A percentile compares a stretch with the other conserved stretches of the same genome.
phyloP scores from a whole-genome alignment of 106 monocot species.

The Dioscorea zingiberensis region DNA sequence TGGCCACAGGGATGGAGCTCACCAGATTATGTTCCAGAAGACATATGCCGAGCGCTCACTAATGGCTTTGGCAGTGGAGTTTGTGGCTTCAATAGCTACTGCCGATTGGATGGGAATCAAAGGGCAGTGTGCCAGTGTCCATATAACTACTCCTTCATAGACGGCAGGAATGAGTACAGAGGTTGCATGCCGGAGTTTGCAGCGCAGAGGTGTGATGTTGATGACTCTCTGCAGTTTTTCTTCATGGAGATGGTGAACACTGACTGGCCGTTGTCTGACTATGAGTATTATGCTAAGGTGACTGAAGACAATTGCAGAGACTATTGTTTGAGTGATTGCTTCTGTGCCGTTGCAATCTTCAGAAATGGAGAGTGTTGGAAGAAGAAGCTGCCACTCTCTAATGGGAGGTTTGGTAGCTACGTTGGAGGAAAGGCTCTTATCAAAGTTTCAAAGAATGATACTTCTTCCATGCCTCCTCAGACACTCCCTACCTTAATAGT shows the following conservation, averaged over 20 bases:
- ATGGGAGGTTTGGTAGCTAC: not conserved
- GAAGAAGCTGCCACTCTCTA: conserved; percentile 16
- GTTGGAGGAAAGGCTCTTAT: not conserved
- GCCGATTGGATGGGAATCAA: not conserved
- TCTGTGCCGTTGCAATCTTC: conserved; percentile 15
- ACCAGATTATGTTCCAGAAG: not conserved
- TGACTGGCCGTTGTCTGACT: conserved; percentile 4
- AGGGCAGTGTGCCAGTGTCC: conserved; percentile 15
- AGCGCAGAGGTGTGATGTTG: conserved; percentile 10
- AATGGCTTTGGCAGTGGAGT: conserved; percentile 6
- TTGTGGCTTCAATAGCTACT: conserved; percentile 31
- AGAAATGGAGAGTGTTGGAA: conserved; percentile 7
- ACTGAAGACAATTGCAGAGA: not conserved
- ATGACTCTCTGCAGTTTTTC: not conserved
- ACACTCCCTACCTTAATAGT: not conserved
- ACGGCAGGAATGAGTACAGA: conserved; percentile 9
- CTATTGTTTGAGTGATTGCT: conserved; percentile 7
- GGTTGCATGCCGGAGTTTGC: conserved; percentile 25
- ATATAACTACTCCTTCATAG: conserved; percentile 14
- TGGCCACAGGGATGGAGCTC: not conserved
- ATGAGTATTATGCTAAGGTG: not conserved
- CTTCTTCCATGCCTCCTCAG: not conserved
- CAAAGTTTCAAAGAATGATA: not conserved
- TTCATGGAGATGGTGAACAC: not conserved
- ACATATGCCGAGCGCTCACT: not conserved